Conservation (phyloP, 495 filamentous ascomycete species). For the Poronia punctata region DNA sequence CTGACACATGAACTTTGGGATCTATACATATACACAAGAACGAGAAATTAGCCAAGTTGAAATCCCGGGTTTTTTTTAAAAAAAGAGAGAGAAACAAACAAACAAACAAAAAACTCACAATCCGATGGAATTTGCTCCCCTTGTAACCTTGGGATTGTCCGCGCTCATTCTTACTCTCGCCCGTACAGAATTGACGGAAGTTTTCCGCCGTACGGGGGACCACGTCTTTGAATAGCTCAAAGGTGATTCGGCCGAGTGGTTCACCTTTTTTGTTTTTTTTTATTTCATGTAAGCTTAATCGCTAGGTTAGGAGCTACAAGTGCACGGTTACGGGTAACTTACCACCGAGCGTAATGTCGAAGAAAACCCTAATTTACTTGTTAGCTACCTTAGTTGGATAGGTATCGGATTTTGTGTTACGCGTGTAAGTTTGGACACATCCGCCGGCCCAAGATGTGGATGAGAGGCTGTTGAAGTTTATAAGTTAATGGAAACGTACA, state of each 20-base stretch:
- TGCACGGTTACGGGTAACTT: slow-evolving; percentile 11
- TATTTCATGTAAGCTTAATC: background rate
- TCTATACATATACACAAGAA: slow-evolving; percentile 42
- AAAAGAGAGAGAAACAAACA: background rate
- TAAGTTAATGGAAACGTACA: slow-evolving; percentile 40
- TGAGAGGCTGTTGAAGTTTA: too few species aligned
- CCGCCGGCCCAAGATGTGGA: too few species aligned
- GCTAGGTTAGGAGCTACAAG: background rate
- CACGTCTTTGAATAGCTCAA: slow-evolving; percentile 82
- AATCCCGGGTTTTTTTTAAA: background rate
- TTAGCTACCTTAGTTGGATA: too few species aligned
- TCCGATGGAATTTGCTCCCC: slow-evolving; percentile 86
- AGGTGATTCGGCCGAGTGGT: slow-evolving; percentile 83
- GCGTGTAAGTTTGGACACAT: too few species aligned
- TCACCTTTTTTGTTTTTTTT: slow-evolving; percentile 52
- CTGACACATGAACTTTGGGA: slow-evolving; percentile 94
- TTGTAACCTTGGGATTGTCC: slow-evolving; percentile 92
- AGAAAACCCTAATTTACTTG: slow-evolving; percentile 85
- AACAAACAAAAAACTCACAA: slow-evolving; percentile 54
- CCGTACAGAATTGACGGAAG: slow-evolving; percentile 95
- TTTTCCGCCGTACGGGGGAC: slow-evolving; percentile 91
- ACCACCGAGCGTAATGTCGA: slow-evolving; percentile 91
- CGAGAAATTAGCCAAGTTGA: background rate
- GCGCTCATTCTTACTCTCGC: slow-evolving; percentile 73
- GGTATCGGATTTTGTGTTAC: too few species aligned